Percentiles rank a stretch among this genome's conserved stretches.
phyloP scores from a whole-genome alignment of 345 rosid species.

The Microthlaspi erraticum region DNA sequence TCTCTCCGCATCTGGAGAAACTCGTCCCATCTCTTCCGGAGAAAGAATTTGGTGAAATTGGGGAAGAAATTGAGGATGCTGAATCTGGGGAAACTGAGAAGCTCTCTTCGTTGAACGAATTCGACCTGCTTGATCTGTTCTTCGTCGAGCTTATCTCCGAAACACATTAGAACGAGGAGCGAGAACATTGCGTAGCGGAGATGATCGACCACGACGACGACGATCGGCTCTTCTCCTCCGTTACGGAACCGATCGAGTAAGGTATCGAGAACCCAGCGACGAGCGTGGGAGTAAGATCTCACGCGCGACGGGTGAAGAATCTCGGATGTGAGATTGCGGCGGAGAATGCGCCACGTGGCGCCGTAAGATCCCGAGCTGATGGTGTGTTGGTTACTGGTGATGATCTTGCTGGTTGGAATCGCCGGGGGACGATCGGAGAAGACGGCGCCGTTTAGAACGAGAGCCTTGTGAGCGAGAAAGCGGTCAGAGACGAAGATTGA shows the following conservation, averaged over 20 bases:
- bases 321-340: constrained; percentile 38
- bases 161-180: constrained; percentile 45
- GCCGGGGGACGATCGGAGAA: constrained; percentile 39
- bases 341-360: constrained; percentile 37
- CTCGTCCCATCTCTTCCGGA: constrained; percentile 37
- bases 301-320: constrained; percentile 22
- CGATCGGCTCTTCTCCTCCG: constrained; percentile 13
- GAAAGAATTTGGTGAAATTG: constrained; percentile 31
- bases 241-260: constrained; percentile 9
- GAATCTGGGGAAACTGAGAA: constrained; percentile 7
- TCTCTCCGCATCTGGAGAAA: constrained; percentile 24
- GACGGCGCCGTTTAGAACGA: constrained; percentile 31
- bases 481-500: constrained; percentile 31
- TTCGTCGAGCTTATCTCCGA: constrained; percentile 44
- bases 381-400: constrained; percentile 30
- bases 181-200: constrained; percentile 40
- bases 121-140: constrained; percentile 38
- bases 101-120: constrained; percentile 12
- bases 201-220: constrained; percentile 24
- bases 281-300: constrained; percentile 32
- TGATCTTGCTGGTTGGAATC: constrained; percentile 1
- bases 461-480: constrained; percentile 38
- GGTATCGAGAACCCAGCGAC: constrained; percentile 21
- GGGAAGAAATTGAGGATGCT: constrained; percentile 39
- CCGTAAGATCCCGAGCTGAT: constrained; percentile 32